Evolutionary conservation across 2,329 filamentous ascomycete species (phyloP).

Genomic region (Phaeophleospora eucalypticola): DNA sequence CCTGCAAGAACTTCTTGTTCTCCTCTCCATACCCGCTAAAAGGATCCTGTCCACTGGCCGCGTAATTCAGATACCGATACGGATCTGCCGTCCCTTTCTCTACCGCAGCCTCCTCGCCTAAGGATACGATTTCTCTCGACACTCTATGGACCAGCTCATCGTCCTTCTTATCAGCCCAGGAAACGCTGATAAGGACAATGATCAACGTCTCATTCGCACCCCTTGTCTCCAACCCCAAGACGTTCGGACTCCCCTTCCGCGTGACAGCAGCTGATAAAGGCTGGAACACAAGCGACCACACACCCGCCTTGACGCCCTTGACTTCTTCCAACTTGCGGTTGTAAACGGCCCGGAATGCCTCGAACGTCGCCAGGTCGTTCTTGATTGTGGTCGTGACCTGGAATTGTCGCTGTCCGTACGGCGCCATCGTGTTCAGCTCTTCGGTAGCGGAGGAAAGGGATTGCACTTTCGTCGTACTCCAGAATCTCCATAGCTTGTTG

Average conservation of each 20-base stretch:
- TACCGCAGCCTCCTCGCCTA: background rate
- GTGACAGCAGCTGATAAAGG: background rate
- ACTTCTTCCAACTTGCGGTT: background rate
- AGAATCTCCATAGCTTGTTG: background rate
- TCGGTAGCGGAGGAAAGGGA: background rate
- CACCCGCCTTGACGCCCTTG: background rate
- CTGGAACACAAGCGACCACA: slow-evolving; percentile 1
- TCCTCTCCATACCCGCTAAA: slow-evolving; percentile 31
- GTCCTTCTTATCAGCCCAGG: background rate
- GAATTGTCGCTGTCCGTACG: background rate
- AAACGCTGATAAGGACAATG: background rate
- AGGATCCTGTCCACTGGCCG: slow-evolving; percentile 28
- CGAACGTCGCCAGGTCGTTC: background rate
- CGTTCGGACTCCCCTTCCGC: background rate
- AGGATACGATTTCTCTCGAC: background rate
- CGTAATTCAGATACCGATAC: slow-evolving; percentile 30
- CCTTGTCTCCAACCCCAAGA: background rate
- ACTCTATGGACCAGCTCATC: background rate
- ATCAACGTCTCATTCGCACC: background rate
- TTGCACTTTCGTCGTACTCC: background rate
- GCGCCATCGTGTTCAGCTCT: background rate
- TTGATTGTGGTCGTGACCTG: slow-evolving; percentile 1
- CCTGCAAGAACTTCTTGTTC: slow-evolving; percentile 17
- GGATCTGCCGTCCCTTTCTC: background rate
- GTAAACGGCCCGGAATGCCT: background rate